phyloP scores from a whole-genome alignment of 805 yeast genomes.

The Candida chauliodis region DNA sequence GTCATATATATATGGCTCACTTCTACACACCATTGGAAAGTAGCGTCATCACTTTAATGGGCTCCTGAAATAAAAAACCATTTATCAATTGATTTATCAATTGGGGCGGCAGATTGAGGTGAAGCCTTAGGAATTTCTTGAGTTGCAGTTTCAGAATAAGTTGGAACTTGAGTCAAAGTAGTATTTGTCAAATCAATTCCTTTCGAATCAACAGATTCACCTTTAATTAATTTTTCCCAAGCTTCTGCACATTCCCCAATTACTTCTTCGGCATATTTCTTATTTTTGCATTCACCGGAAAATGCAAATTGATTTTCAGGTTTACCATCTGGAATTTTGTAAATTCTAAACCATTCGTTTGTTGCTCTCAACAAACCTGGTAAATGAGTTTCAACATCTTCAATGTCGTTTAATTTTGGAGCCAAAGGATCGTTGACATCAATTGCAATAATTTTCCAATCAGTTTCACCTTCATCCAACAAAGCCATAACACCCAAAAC shows the following conservation, averaged over 20 bases:
- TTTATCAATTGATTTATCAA: constrained; percentile 94
- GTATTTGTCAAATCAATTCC: constrained; percentile 77
- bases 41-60: constrained; percentile 32
- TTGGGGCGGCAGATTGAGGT: constrained; percentile 82
- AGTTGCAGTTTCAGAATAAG: constrained; percentile 44
- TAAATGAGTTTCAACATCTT: constrained; percentile 62
- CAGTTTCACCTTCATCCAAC: constrained; percentile 93
- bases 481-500: constrained; percentile 74
- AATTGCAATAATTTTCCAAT: constrained; percentile 85
- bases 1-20: too few relatives aligned
- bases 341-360: constrained; percentile 76
- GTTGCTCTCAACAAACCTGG: constrained; percentile 73
- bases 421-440: constrained; percentile 67
- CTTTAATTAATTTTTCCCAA: constrained; percentile 60
- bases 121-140: constrained; percentile 65
- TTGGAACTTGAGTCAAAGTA: constrained; percentile 56
- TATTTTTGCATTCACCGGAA: constrained; percentile 61
- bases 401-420: constrained; percentile 52
- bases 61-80: constrained; percentile 97
- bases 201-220: constrained; percentile 33
- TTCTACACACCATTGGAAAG: too few relatives aligned
- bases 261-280: constrained; percentile 54
- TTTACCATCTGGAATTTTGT: constrained; percentile 81
- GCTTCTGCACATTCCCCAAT: constrained; percentile 63
- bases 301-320: constrained; percentile 73